Base-by-base conservation (phyloP, 805 yeast genomes). In the Starmerella scarabaei region DNA sequence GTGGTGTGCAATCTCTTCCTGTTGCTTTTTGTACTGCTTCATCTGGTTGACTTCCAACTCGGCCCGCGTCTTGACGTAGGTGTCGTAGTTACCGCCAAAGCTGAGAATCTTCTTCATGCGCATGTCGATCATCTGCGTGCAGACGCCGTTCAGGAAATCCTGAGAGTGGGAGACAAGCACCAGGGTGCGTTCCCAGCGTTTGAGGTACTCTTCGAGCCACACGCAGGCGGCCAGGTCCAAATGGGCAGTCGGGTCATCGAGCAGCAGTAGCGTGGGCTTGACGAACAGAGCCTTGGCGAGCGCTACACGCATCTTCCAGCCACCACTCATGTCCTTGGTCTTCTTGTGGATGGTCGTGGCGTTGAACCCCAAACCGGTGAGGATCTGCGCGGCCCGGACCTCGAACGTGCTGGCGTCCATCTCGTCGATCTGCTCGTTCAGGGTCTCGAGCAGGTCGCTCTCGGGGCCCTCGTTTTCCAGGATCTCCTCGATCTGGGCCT, bases 261-360 rank as follows among this genome's bases (percentile, higher is more conserved):
- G 75, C 55, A 91, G 68, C 58, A 91, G 70, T 54, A 91, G 67
- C 37, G 97, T 86, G 59, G 98, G 98, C 71, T 91, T 88, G 52
- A 91, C 97, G 70, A 91, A 91, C 54, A 91, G 72, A 23, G 98
- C 98, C 67, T 91, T 91, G 45, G 95, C 94, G 48, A 91, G 71
- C 33, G 98, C 97, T 47, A 91, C 98, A 69, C 98, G 84, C 98
- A 91, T 91, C 71, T 85, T 85, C 98, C 98, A 91, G 62, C 98
- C 98, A 75, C 98, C 98, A 59, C 96, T 84, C 98, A 91, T 91
- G 60, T 91, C 97, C 66, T 84, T 86, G 57, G 98, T 91, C 67
- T 78, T 80, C 73, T 91, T 91, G 60, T 73, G 71, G 58, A 91
- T 88, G 42, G 97, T 88, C 51, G 66, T 65, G 42, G 80, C 58